Base-by-base conservation (phyloP, 768 basidiomycete species). In the Stropharia rugosoannulata region DNA sequence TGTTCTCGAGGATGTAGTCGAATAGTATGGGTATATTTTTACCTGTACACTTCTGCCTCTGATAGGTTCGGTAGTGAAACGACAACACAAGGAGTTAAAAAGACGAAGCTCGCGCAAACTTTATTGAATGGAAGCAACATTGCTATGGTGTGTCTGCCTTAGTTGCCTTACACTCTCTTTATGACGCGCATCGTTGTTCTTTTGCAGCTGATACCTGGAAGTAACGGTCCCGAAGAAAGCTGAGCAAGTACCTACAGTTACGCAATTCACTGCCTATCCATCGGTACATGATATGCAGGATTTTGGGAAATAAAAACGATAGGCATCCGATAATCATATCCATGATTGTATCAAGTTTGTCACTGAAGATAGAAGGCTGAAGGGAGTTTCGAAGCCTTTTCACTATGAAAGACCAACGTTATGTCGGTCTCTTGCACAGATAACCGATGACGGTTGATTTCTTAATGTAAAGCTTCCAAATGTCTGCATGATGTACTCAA, bases 1-100 rank as follows among this genome's bases (percentile, higher is more conserved):
- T 89, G 93, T 95, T 5, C 73, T 99, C 51, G 93, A 98, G 68
- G 95, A 99, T 63, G 96, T 98, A 7, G 95, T 85, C 5, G 96
- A 99, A 75, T 97, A 32, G 29, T 88, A 96, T 98, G 57, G 60
- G 93, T 77, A 32, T 43, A 18, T 49, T 18, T n/a, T 6, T 29
- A 15, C 41, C 7, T 18, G 15, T 16, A 13, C 27, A 47, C 41
- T 13, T 19, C 42, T 19, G 27, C 32, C 22, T 19, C 44, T 53
- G 37, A 48, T 51, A 42, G 42, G 42, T 40, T 25, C 29, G 16
- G n/a, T 56, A 98, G 96, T 69, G 93, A 97, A 73, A 85, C 73
- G 11, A 95, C 93, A n/a, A 78, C 91, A 1, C 77, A 92, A 68
- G 90, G 89, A 25, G 84, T 76, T 58, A 93, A 89, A 70, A 84